Percentiles rank a stretch among this genome's conserved stretches.
These are phyloP conservation scores for Hypoxylon sp. DNA, from an alignment of 2,329 filamentous ascomycete genomes.

Conservation along the genomic window DNA sequence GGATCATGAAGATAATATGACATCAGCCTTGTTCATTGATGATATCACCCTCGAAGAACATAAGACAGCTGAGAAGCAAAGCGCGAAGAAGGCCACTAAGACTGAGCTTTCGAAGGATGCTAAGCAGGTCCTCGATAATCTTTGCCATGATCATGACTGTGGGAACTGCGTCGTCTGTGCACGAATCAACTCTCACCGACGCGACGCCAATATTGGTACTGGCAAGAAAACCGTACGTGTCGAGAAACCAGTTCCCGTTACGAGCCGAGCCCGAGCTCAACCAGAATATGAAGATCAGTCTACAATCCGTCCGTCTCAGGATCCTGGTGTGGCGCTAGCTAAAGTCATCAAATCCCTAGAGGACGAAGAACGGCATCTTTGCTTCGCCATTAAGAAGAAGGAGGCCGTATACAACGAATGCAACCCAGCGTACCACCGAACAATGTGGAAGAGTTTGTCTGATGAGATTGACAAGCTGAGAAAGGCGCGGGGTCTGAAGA, in stretches of 20 bases:
- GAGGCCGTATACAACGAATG: slow-evolving; percentile 75
- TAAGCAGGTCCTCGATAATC: slow-evolving; percentile 66
- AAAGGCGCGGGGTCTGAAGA: slow-evolving; percentile 78
- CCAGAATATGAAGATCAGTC: slow-evolving; percentile 65
- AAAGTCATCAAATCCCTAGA: slow-evolving; percentile 86
- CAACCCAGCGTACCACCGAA: slow-evolving; percentile 76
- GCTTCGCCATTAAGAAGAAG: slow-evolving; percentile 75
- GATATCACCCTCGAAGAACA: slow-evolving; percentile 67
- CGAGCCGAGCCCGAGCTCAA: slow-evolving; percentile 67
- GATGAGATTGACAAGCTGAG: slow-evolving; percentile 74
- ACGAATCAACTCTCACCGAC: slow-evolving; percentile 63
- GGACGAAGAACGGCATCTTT: slow-evolving; percentile 84
- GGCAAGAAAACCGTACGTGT: slow-evolving; percentile 72
- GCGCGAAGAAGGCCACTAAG: slow-evolving; percentile 51
- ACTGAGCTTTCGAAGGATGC: slow-evolving; percentile 68
- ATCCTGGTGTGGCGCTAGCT: slow-evolving; percentile 80
- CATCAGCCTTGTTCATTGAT: slow-evolving; percentile 71
- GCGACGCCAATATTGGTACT: slow-evolving; percentile 54
- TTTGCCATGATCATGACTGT: slow-evolving; percentile 68
- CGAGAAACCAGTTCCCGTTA: slow-evolving; percentile 76
- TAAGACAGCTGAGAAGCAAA: slow-evolving; percentile 51
- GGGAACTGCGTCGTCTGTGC: slow-evolving; percentile 71
- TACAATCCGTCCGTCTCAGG: slow-evolving; percentile 76
- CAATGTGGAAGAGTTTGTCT: slow-evolving; percentile 73
- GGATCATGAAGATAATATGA: slow-evolving; percentile 67